Base-by-base conservation (phyloP, 1,284 basidiomycete species). In the Pholiota adiposa region DNA sequence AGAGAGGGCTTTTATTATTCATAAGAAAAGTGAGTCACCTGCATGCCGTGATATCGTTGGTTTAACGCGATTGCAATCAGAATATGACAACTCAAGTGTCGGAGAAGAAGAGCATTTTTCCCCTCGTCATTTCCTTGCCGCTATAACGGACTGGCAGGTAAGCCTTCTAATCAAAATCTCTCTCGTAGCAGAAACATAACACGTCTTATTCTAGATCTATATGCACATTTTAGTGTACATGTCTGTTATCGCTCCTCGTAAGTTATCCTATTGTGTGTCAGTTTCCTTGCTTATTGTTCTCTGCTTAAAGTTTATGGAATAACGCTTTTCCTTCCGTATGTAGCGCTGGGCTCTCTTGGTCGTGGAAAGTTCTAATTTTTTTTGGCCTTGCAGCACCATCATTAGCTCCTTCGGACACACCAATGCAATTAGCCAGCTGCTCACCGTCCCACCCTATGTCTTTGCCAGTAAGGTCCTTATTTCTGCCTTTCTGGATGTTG, bases 371-470 rank as follows among this genome's bases (percentile, higher is more conserved):
- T 27, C 18, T 23, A 8, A 43, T 21, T 23, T 40, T 33, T 25
- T 11, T 50, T n/a, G 2, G 12, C 43, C 43, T 11, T 49, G 1
- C 54, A 89, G 87, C 16, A 83, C 87, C 1, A 89, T 89, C 54
- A 89, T 90, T 69, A 77, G 81, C 27, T 74, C 76, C 81, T 89
- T 89, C 59, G 87, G 86, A 6, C 83, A 83, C 67, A 72, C 75
- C 9, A 74, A 83, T 2, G 74, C 86, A 0, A 77, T 87, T 61
- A 86, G 82, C 58, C 86, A 91, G 65, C 77, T 92, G 1, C 77
- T 91, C 27, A 89, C 88, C 0, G 83, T 90, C 0, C 90, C 90
- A 0, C 85, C 88, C 16, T 91, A 91, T 67, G 71, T 87, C 29
- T 75, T 83, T 55, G 85, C 86, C 0, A 83, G 29, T 4, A 11